Percentiles rank a stretch among this genome's conserved stretches.
Conservation (phyloP, 352 stramenopile species). For the Pythium oligandrum region DNA sequence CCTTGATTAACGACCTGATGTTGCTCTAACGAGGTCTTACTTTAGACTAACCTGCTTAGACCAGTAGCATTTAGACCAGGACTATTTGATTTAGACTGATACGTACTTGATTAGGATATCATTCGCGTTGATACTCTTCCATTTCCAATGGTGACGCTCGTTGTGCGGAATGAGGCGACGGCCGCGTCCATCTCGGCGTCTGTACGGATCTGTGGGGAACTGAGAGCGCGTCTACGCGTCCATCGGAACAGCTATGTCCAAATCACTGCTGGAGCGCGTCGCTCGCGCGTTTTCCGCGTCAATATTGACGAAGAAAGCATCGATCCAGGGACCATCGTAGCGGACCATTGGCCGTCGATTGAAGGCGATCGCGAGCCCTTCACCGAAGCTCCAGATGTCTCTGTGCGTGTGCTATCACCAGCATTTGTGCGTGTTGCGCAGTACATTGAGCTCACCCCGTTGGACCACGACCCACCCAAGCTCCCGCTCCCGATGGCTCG, state of each 20-base stretch:
- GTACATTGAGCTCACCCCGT: constrained; percentile 46
- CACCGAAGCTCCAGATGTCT: not conserved
- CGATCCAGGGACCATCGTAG: constrained; percentile 2
- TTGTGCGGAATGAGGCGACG: constrained; percentile 3
- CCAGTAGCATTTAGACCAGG: too few relatives aligned
- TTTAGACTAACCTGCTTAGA: too few relatives aligned
- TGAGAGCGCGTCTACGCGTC: too few relatives aligned
- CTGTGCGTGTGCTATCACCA: constrained; percentile 12
- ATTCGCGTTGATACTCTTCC: too few relatives aligned
- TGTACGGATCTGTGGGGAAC: too few relatives aligned
- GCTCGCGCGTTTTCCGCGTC: constrained; percentile 35
- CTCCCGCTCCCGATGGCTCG: constrained; percentile 32
- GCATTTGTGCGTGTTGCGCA: constrained; percentile 31
- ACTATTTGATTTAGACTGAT: too few relatives aligned
- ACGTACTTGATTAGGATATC: too few relatives aligned
- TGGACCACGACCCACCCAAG: constrained; percentile 25
- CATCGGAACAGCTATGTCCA: too few relatives aligned
- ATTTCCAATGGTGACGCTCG: constrained; percentile 5
- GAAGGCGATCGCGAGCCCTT: not conserved
- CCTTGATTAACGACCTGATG: too few relatives aligned
- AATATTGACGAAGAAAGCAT: constrained; percentile 27
- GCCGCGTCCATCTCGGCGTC: too few relatives aligned
- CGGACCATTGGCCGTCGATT: constrained; percentile 47
- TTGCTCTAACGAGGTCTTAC: too few relatives aligned
- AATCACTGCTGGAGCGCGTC: not conserved